These are phyloP conservation scores for Ceratocystis colombiana DNA, from an alignment of 2,329 filamentous ascomycete species.

Conservation along the genomic window DNA sequence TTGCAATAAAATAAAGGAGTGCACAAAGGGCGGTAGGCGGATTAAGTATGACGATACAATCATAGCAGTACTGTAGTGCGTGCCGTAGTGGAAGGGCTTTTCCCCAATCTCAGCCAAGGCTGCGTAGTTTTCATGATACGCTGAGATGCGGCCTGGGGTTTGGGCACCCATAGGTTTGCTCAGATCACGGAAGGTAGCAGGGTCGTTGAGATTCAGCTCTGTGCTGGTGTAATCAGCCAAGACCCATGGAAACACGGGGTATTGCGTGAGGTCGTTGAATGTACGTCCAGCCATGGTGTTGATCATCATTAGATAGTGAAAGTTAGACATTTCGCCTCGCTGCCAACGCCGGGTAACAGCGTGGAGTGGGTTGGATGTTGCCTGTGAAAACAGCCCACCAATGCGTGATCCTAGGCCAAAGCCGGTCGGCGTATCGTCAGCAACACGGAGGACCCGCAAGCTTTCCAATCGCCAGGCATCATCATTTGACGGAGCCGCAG, in stretches of 20 bases:
- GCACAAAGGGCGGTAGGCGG: constrained; percentile 86
- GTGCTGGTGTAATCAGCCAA: constrained; percentile 92
- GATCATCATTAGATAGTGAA: constrained; percentile 96
- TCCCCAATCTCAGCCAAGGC: constrained; percentile 88
- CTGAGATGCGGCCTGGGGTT: constrained; percentile 60
- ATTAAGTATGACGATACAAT: constrained; percentile 96
- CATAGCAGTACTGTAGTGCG: constrained; percentile 98
- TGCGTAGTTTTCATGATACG: constrained; percentile 74
- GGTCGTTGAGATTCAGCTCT: constrained; percentile 76
- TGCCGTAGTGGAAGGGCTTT: constrained; percentile 91
- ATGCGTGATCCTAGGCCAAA: constrained; percentile 50
- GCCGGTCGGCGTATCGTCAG: constrained; percentile 22
- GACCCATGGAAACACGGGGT: constrained; percentile 96
- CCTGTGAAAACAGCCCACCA: constrained; percentile 80
- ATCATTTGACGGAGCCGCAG: constrained; percentile 53
- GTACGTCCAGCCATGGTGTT: constrained; percentile 96
- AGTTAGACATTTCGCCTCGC: constrained; percentile 92
- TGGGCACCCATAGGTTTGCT: constrained; percentile 97
- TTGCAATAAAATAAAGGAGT: constrained; percentile 87
- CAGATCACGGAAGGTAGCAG: constrained; percentile 76
- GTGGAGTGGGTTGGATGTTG: constrained; percentile 56
- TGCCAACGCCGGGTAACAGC: constrained; percentile 75
- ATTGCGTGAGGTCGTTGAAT: constrained; percentile 96
- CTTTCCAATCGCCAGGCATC: constrained; percentile 88
- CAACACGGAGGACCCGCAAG: constrained; percentile 46